These are phyloP conservation scores for Thelonectria rubi DNA, from an alignment of 2,329 filamentous ascomycete species.

Conservation along the genomic window DNA sequence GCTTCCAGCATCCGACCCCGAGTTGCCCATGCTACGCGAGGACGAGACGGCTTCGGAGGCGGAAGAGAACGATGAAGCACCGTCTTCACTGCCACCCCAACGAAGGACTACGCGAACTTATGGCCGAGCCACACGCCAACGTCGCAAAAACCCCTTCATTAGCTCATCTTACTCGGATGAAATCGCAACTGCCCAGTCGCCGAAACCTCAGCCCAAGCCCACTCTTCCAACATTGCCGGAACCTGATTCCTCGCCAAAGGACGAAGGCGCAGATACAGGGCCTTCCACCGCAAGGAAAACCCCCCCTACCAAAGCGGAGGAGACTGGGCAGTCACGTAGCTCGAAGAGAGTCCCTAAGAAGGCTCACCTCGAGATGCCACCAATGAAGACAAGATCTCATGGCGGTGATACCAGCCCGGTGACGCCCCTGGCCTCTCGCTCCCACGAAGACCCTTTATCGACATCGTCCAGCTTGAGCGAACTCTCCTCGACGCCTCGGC, in stretches of 20 bases:
- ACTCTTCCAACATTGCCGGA: slow-evolving; percentile 28
- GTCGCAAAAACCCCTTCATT: slow-evolving; percentile 40
- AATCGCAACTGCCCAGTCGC: slow-evolving; percentile 21
- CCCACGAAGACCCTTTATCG: slow-evolving; percentile 17
- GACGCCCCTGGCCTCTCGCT: slow-evolving; percentile 36
- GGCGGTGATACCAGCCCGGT: slow-evolving; percentile 31
- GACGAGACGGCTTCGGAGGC: slow-evolving; percentile 30
- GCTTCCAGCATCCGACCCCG: slow-evolving; percentile 43
- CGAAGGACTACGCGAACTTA: slow-evolving; percentile 38
- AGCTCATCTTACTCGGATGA: slow-evolving; percentile 46
- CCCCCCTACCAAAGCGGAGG: slow-evolving; percentile 1
- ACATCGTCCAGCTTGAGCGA: slow-evolving; percentile 53
- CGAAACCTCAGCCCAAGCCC: slow-evolving; percentile 22
- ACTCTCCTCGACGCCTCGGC: slow-evolving; percentile 51
- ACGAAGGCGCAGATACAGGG: slow-evolving; percentile 21
- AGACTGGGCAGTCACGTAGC: not conserved
- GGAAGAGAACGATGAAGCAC: slow-evolving; percentile 34
- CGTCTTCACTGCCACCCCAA: slow-evolving; percentile 42
- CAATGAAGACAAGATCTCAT: slow-evolving; percentile 40
- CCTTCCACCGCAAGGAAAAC: not conserved
- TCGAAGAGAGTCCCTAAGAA: slow-evolving; percentile 29
- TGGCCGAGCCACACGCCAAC: slow-evolving; percentile 30
- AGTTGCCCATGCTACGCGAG: slow-evolving; percentile 46
- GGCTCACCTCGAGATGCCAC: slow-evolving; percentile 30
- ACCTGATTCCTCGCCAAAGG: slow-evolving; percentile 18